Conservation (phyloP, 2,329 filamentous ascomycete species). For the Cladosporium sphaerospermum region DNA sequence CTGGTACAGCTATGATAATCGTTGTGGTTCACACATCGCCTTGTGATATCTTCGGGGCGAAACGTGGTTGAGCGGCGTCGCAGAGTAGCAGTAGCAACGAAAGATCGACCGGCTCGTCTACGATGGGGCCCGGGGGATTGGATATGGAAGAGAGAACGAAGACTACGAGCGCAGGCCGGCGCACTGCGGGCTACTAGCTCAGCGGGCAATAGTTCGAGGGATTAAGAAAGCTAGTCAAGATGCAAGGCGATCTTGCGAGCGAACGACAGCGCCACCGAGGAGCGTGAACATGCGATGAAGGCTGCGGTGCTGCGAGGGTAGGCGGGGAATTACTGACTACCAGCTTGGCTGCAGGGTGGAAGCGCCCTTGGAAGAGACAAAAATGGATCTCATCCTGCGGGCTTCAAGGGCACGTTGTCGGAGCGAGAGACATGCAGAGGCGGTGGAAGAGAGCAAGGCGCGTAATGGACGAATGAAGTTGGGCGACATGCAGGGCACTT, state of each 20-base stretch:
- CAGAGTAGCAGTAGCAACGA: background rate
- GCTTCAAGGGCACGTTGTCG: background rate
- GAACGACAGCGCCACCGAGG: slow-evolving; percentile 5
- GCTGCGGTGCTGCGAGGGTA: slow-evolving; percentile 8
- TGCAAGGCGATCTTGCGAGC: slow-evolving; percentile 5
- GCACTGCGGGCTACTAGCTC: slow-evolving; percentile 4
- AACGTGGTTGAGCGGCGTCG: no score
- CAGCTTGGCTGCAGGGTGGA: slow-evolving; percentile 14
- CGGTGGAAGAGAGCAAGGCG: slow-evolving; percentile 7
- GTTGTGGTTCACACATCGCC: slow-evolving; percentile 1
- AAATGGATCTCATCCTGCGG: background rate
- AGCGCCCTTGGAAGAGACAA: slow-evolving; percentile 11
- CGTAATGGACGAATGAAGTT: slow-evolving; percentile 11
- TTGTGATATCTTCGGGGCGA: background rate
- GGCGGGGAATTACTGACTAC: background rate
- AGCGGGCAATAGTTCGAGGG: background rate
- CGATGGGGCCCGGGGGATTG: slow-evolving; percentile 1
- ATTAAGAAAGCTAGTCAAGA: slow-evolving; percentile 8
- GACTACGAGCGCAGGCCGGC: slow-evolving; percentile 8
- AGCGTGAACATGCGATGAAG: slow-evolving; percentile 12
- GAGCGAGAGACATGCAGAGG: slow-evolving; percentile 9
- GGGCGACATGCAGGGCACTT: background rate
- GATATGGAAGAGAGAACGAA: slow-evolving; percentile 11
- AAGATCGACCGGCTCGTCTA: slow-evolving; percentile 11
- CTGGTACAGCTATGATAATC: slow-evolving; percentile 4